Percentiles rank a stretch among this genome's conserved stretches.
These are phyloP conservation scores for Anthoceros angustus DNA, from an alignment of 225 moss, liverwort and hornwort species.

Conservation along the genomic window DNA sequence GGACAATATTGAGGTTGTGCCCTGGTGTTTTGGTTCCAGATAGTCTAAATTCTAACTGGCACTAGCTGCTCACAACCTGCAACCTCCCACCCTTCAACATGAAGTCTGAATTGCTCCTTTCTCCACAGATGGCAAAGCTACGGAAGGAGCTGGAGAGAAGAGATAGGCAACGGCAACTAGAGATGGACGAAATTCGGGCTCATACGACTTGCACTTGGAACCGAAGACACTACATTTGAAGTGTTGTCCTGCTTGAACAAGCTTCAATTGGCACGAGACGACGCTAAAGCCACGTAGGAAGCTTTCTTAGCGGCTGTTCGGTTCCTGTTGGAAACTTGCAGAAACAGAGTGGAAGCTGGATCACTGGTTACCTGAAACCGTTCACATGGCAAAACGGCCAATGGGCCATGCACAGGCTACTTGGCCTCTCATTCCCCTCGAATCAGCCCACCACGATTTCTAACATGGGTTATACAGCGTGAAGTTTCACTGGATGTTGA, in stretches of 20 bases:
- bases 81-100: too few relatives aligned
- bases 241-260: not conserved
- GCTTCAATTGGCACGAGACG: not conserved
- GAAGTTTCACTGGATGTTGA: too few relatives aligned
- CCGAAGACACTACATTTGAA: constrained; percentile 2
- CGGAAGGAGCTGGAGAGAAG: not conserved
- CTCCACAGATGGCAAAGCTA: not conserved
- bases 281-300: too few relatives aligned
- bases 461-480: too few relatives aligned
- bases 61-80: not conserved
- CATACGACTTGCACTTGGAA: not conserved
- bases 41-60: not conserved
- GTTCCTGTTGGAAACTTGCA: too few relatives aligned
- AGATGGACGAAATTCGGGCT: not conserved
- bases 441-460: too few relatives aligned
- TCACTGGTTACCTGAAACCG: too few relatives aligned
- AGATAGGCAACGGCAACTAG: not conserved
- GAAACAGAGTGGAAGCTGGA: too few relatives aligned
- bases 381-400: too few relatives aligned
- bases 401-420: too few relatives aligned
- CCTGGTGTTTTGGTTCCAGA: not conserved
- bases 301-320: too few relatives aligned
- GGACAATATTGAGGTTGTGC: not conserved
- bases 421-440: too few relatives aligned
- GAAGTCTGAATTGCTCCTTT: not conserved